These are phyloP conservation scores for Groenewaldozyma tartarivorans DNA, from an alignment of 805 yeast species.

Conservation along the genomic window DNA sequence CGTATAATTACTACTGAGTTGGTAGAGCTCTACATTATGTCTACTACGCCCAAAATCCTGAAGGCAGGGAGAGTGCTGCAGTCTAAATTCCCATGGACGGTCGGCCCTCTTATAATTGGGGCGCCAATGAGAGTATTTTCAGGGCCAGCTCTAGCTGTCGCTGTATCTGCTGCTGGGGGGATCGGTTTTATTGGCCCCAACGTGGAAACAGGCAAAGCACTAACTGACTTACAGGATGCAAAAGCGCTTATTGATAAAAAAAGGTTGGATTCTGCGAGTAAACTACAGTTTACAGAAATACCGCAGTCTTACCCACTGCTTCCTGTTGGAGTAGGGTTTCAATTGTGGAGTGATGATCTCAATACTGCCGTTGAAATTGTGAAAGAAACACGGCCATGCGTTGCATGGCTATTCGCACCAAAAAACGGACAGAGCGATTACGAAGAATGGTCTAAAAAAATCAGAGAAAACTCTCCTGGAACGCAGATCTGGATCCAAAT, in stretches of 20 bases:
- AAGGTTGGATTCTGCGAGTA: neutral
- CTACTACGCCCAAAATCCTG: too few relatives aligned
- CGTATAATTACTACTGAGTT: too few relatives aligned
- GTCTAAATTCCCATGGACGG: neutral
- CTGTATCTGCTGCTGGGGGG: neutral
- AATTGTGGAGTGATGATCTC: neutral
- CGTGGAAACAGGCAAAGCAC: neutral
- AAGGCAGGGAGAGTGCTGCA: too few relatives aligned
- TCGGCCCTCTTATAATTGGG: constrained; percentile 1
- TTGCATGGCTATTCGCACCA: neutral
- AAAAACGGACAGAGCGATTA: neutral
- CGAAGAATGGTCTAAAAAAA: neutral
- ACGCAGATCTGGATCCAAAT: neutral
- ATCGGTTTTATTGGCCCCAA: neutral
- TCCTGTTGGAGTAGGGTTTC: neutral
- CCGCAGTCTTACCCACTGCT: neutral
- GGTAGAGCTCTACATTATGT: too few relatives aligned
- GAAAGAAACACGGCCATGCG: neutral
- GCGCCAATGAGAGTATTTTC: constrained; percentile 1
- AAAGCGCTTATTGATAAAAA: neutral
- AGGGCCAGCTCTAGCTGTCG: neutral
- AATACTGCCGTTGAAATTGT: neutral
- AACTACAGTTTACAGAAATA: neutral
- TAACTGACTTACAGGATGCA: neutral
- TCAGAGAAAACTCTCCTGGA: neutral